Percentiles rank a stretch among this genome's conserved stretches.
phyloP scores from a whole-genome alignment of 257 asterid genomes.

The Nicotiana tomentosiformis region DNA sequence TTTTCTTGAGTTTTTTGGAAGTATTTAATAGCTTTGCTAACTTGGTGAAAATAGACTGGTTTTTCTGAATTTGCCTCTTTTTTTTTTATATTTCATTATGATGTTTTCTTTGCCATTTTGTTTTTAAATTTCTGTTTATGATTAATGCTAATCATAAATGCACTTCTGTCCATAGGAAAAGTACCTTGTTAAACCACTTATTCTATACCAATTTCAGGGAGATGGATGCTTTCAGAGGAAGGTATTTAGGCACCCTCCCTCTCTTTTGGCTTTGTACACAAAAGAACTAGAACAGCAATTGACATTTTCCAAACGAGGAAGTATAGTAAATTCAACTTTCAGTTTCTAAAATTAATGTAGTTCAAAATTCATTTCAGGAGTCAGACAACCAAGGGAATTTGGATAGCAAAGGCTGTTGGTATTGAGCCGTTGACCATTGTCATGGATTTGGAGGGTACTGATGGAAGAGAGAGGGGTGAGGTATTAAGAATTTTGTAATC shows the following conservation, averaged over 20 bases:
- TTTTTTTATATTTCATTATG: not conserved
- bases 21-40: not conserved
- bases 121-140: not conserved
- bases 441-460: slow-evolving; percentile 65
- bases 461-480: slow-evolving; percentile 63
- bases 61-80: not conserved
- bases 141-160: not conserved
- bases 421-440: slow-evolving; percentile 41
- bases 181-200: slow-evolving; percentile 72
- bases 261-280: not conserved
- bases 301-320: not conserved
- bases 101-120: not conserved
- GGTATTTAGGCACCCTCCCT: slow-evolving; percentile 32
- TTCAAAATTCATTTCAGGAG: slow-evolving; percentile 21
- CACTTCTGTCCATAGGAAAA: slow-evolving; percentile 42
- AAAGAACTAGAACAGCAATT: not conserved
- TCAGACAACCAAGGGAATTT: slow-evolving; percentile 51
- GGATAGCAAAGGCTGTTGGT: slow-evolving; percentile 49
- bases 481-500: slow-evolving; percentile 14
- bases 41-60: not conserved
- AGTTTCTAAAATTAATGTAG: not conserved
- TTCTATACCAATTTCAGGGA: slow-evolving; percentile 63
- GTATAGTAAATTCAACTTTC: not conserved
- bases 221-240: slow-evolving; percentile 81
- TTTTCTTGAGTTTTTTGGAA: not conserved